Conservation (phyloP, 495 filamentous ascomycete species). For the Lasiosphaeris hirsuta region DNA sequence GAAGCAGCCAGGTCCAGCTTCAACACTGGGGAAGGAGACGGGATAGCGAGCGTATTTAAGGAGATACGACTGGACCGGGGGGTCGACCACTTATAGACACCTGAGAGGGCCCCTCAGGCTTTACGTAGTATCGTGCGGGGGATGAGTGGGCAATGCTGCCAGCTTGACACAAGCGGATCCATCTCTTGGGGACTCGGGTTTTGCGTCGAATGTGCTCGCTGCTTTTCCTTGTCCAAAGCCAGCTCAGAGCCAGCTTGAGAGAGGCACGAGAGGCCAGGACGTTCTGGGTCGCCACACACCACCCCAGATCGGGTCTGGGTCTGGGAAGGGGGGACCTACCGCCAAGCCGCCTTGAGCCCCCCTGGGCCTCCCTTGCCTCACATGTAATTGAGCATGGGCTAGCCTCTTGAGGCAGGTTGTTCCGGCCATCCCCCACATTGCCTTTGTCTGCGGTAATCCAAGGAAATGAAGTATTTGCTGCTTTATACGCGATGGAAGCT, state of each 20-base stretch:
- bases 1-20: neutral
- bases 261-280: neutral
- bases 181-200: too few species aligned
- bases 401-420: constrained; percentile 10
- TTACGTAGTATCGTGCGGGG: neutral
- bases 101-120: too few species aligned
- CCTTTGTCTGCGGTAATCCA: too few species aligned
- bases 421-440: constrained; percentile 8
- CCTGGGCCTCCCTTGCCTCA: neutral
- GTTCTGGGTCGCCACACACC: neutral
- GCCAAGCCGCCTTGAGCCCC: neutral
- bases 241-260: neutral
- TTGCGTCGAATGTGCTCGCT: too few species aligned
- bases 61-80: neutral
- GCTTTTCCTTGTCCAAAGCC: too few species aligned
- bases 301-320: neutral
- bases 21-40: neutral
- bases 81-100: too few species aligned
- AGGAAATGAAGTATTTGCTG: too few species aligned
- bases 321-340: constrained; percentile 1
- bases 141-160: neutral
- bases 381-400: neutral
- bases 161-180: neutral
- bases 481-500: too few species aligned
- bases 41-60: too few species aligned